Conservation (phyloP, 257 asterid species). For the Plantago major region DNA sequence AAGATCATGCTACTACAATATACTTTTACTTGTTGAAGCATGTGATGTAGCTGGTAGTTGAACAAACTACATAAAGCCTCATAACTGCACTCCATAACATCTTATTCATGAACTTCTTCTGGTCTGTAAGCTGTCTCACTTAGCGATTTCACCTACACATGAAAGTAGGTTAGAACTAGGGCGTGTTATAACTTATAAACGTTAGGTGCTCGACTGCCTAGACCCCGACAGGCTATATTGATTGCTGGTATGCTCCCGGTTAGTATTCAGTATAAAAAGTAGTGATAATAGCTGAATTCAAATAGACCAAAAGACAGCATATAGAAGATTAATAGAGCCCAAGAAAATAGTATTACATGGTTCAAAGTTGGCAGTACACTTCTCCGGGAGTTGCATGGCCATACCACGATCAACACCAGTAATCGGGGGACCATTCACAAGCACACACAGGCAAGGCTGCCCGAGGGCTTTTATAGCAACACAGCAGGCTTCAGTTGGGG, state of each 20-base stretch:
- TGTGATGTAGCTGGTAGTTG: conserved; percentile 3
- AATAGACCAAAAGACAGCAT: too few species aligned
- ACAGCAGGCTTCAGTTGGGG: conserved; percentile 85
- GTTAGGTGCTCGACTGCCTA: too few species aligned
- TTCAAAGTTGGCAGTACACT: conserved; percentile 79
- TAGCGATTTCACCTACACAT: conserved; percentile 47
- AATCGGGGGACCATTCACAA: conserved; percentile 87
- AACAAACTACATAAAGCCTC: conserved; percentile 2
- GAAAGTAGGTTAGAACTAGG: not conserved
- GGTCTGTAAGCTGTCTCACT: conserved; percentile 13
- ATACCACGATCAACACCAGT: conserved; percentile 76
- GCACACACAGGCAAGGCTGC: conserved; percentile 88
- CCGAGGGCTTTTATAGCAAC: conserved; percentile 80
- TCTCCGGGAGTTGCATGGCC: conserved; percentile 89
- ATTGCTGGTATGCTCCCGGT: too few species aligned
- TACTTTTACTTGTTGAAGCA: conserved; percentile 21
- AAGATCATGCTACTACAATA: conserved; percentile 20
- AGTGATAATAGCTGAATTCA: too few species aligned
- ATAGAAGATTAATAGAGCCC: not conserved
- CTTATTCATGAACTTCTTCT: conserved; percentile 25
- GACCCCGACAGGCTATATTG: too few species aligned
- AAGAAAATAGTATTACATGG: conserved; percentile 41
- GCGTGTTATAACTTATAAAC: too few species aligned
- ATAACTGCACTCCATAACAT: not conserved
- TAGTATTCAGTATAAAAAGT: too few species aligned